Conservation (phyloP, 2,329 filamentous ascomycete genomes). For the Aspergillus sp. region DNA sequence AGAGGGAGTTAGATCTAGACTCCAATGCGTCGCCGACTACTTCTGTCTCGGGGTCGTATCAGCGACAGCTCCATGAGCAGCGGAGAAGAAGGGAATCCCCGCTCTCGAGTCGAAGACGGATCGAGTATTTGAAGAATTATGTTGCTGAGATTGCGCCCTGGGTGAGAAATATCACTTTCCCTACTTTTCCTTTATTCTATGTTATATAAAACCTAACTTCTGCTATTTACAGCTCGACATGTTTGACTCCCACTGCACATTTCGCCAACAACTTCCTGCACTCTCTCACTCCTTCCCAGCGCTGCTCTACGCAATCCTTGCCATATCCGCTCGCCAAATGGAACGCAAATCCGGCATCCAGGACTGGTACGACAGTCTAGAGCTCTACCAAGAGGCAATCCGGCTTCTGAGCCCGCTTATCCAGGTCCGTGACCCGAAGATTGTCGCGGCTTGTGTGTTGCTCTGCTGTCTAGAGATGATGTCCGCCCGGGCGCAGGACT, state of each 20-base stretch:
- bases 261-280: constrained; percentile 53
- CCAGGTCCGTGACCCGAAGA: constrained; percentile 48
- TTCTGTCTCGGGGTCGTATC: neutral
- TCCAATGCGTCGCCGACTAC: neutral
- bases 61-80: neutral
- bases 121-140: constrained; percentile 51
- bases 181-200: no score
- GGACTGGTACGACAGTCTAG: constrained; percentile 51
- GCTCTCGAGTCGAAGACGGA: constrained; percentile 34
- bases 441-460: constrained; percentile 55
- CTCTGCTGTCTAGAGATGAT: constrained; percentile 58
- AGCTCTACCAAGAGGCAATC: constrained; percentile 56
- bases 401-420: constrained; percentile 50
- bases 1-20: constrained; percentile 1
- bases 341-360: constrained; percentile 50
- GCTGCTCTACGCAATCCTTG: constrained; percentile 53
- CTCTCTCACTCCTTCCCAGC: constrained; percentile 49
- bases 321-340: constrained; percentile 55
- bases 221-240: constrained; percentile 51
- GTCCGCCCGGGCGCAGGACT: constrained; percentile 50
- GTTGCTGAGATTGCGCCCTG: constrained; percentile 56
- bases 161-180: constrained; percentile 30
- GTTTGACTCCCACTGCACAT: constrained; percentile 55
- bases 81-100: constrained; percentile 15
- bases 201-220: no score